A percentile compares a stretch with the other conserved stretches of the same genome.
phyloP scores from a whole-genome alignment of 768 basidiomycete species.

The Agaricus subrufescens region DNA sequence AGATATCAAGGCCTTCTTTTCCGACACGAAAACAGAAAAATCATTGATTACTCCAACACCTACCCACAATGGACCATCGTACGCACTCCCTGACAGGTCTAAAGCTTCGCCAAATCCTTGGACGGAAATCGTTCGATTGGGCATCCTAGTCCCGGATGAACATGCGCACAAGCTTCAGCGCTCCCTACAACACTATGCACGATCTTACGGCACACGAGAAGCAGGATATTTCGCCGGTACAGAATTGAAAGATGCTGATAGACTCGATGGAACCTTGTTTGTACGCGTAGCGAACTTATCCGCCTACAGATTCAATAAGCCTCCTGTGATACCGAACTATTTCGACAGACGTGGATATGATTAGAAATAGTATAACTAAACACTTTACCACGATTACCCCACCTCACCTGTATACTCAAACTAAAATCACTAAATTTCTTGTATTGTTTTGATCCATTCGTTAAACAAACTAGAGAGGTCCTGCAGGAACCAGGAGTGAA shows the following conservation, averaged over 20 bases:
- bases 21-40: background rate
- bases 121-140: constrained; percentile 48
- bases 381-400: too few relatives aligned
- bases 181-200: constrained; percentile 25
- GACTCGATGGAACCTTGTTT: constrained; percentile 56
- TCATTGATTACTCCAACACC: constrained; percentile 1
- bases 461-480: too few relatives aligned
- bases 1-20: constrained; percentile 47
- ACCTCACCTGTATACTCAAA: too few relatives aligned
- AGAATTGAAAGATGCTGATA: constrained; percentile 32
- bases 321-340: background rate
- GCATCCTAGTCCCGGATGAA: constrained; percentile 56
- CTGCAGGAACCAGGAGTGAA: too few relatives aligned
- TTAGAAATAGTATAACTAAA: background rate
- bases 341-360: constrained; percentile 5
- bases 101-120: constrained; percentile 49
- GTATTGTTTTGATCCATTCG: too few relatives aligned
- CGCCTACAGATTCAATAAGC: constrained; percentile 24
- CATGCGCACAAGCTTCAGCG: constrained; percentile 35
- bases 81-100: background rate
- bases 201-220: constrained; percentile 8
- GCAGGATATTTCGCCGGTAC: constrained; percentile 22
- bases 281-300: constrained; percentile 48
- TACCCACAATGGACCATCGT: constrained; percentile 4
- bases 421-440: too few relatives aligned